Percentiles rank a stretch among this genome's conserved stretches.
Evolutionary conservation across 2,329 filamentous ascomycete genomes (phyloP).

Genomic region (Verticillium alfalfae): DNA sequence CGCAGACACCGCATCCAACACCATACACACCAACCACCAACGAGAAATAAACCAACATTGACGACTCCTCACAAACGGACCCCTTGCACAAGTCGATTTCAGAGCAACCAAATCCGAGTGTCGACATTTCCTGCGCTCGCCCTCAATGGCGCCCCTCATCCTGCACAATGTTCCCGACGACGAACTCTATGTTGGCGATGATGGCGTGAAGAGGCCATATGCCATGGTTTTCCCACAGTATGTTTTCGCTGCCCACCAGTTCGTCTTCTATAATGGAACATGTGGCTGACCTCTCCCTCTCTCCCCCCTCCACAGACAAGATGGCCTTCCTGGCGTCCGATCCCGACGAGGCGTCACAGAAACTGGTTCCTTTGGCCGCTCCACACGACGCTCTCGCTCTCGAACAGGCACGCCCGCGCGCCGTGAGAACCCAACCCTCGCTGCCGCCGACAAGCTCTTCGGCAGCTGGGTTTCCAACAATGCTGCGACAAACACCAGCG

Average conservation of each 20-base stretch:
- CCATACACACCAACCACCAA: too few species aligned
- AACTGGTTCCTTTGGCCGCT: slow-evolving; percentile 62
- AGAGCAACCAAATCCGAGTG: too few species aligned
- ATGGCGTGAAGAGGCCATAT: slow-evolving; percentile 60
- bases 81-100: too few species aligned
- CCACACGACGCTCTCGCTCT: slow-evolving; percentile 57
- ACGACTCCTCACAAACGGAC: too few species aligned
- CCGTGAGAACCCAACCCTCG: slow-evolving; percentile 56
- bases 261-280: background rate
- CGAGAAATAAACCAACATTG: too few species aligned
- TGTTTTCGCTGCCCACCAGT: slow-evolving; percentile 13
- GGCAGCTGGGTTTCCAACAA: slow-evolving; percentile 50
- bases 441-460: slow-evolving; percentile 58
- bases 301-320: slow-evolving; percentile 35
- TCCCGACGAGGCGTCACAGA: slow-evolving; percentile 51
- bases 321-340: slow-evolving; percentile 43
- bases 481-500: slow-evolving; percentile 23
- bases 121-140: background rate
- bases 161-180: slow-evolving; percentile 65
- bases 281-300: slow-evolving; percentile 2
- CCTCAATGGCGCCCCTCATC: slow-evolving; percentile 57
- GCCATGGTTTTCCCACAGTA: slow-evolving; percentile 63
- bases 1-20: too few species aligned
- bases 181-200: slow-evolving; percentile 60
- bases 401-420: slow-evolving; percentile 54